These are phyloP conservation scores for Phlebiopsis flavidoalba DNA, from an alignment of 768 basidiomycete genomes.

Conservation along the genomic window DNA sequence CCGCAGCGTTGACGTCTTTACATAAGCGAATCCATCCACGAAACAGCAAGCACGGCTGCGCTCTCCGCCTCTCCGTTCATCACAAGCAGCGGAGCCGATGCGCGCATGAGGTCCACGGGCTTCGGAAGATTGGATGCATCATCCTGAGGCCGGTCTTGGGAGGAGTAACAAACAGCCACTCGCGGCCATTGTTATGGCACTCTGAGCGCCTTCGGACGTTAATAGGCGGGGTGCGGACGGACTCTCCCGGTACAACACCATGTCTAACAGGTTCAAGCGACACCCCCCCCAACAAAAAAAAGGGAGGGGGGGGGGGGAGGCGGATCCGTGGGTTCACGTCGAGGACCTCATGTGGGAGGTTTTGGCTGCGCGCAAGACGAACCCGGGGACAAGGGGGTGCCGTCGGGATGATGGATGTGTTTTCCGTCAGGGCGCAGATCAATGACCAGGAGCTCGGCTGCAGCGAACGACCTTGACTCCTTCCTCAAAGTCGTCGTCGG, in stretches of 20 bases:
- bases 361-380: too few species aligned
- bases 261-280: not conserved
- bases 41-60: not conserved
- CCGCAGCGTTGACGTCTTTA: constrained; percentile 8
- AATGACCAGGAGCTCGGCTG: constrained; percentile 70
- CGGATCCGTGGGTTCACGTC: not conserved
- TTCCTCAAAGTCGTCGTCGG: constrained; percentile 74
- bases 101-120: constrained; percentile 17
- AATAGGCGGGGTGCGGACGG: constrained; percentile 25
- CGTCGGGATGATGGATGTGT: constrained; percentile 72
- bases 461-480: constrained; percentile 56
- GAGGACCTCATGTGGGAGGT: too few species aligned
- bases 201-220: constrained; percentile 63
- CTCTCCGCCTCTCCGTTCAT: constrained; percentile 2
- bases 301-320: constrained; percentile 5
- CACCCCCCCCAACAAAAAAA: not conserved
- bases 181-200: constrained; percentile 64
- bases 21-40: constrained; percentile 2
- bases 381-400: constrained; percentile 17
- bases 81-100: constrained; percentile 3
- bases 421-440: constrained; percentile 72
- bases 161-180: constrained; percentile 63
- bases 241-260: constrained; percentile 3
- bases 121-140: constrained; percentile 38
- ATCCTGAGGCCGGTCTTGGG: constrained; percentile 57